Evolutionary conservation across 129 eudicot species (phyloP).

Genomic region (Scalesia atractyloides): DNA sequence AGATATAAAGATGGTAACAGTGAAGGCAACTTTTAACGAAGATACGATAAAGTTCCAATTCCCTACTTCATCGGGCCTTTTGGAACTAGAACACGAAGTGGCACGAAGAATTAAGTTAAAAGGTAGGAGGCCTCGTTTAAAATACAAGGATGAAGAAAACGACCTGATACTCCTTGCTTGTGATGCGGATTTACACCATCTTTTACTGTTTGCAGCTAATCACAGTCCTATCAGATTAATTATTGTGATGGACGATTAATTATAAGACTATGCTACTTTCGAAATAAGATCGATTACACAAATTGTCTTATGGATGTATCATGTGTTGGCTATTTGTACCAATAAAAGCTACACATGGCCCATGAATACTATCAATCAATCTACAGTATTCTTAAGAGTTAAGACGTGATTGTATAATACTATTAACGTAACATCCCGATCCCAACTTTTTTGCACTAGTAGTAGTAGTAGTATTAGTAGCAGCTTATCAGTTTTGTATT

Average conservation of each 20-base stretch:
- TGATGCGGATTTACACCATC: background rate
- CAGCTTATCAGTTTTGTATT: background rate
- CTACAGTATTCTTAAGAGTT: too few relatives aligned
- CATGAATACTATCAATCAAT: too few relatives aligned
- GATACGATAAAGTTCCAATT: background rate
- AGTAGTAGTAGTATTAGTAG: background rate
- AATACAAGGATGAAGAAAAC: conserved; percentile 9
- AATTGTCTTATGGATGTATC: too few relatives aligned
- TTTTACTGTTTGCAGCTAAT: background rate
- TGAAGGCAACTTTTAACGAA: background rate
- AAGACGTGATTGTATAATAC: too few relatives aligned
- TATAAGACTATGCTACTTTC: background rate
- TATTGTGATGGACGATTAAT: background rate
- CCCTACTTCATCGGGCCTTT: background rate
- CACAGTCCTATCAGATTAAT: background rate
- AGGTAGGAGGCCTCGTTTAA: background rate
- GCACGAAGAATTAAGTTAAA: conserved; percentile 8
- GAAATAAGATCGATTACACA: too few relatives aligned
- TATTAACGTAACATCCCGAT: background rate
- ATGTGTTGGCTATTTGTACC: too few relatives aligned
- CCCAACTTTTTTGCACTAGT: background rate
- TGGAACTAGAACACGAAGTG: conserved; percentile 10
- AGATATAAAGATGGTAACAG: background rate
- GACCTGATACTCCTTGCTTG: background rate
- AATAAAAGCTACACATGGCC: too few relatives aligned